Evolutionary conservation across 2,329 filamentous ascomycete genomes (phyloP), one percentile per base, ranked within the genome.

Genomic region (Phyllosticta paracitricarpa): DNA sequence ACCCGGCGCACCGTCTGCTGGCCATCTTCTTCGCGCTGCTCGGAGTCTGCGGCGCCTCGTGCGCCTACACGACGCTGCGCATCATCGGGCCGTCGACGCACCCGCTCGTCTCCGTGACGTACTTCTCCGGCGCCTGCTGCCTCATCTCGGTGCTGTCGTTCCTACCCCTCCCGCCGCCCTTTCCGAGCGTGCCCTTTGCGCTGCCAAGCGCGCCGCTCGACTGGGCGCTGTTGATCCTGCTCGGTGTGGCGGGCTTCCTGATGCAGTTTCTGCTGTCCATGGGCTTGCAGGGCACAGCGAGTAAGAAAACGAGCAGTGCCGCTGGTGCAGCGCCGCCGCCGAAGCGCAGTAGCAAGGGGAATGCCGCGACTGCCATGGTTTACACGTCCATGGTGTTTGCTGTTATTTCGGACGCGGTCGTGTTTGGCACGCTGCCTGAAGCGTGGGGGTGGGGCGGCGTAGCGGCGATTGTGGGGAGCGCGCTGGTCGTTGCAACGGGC

Each of bases 261-360:
- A 88, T 93, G 83, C 92, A 96, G 81, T 91, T 91, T 66, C 79
- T 95, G n/a, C 77, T 95, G 19, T 94, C 91, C 1, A 82, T 84
- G 0, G 91, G 90, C 0, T 75, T 97, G 56, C 80, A 87, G 25
- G 33, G 33, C 33, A 40, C 33, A 17, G 10, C 8, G 10, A 40
- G 33, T 12, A 40, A 40, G 33, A 40, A 40, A 10, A 10, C 8
- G 33, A 40, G 33, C 33, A 10, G 33, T 8, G 28, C 6, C 9
- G 28, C 28, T 22, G 19, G 19, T 22, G 19, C 19, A 22, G 19
- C 19, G 19, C 19, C 19, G 28, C 28, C 28, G 33, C 84, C 87
- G 63, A 88, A 92, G 68, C 87, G 35, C 19, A 56, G 61, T 9
- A 22, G 56, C 17, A 19, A 57, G 9, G 33, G 33, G 9, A 40